A percentile compares a stretch with the other conserved stretches of the same genome.
Evolutionary conservation across 495 filamentous ascomycete species (phyloP).

Genomic region (Daldinia childiae): DNA sequence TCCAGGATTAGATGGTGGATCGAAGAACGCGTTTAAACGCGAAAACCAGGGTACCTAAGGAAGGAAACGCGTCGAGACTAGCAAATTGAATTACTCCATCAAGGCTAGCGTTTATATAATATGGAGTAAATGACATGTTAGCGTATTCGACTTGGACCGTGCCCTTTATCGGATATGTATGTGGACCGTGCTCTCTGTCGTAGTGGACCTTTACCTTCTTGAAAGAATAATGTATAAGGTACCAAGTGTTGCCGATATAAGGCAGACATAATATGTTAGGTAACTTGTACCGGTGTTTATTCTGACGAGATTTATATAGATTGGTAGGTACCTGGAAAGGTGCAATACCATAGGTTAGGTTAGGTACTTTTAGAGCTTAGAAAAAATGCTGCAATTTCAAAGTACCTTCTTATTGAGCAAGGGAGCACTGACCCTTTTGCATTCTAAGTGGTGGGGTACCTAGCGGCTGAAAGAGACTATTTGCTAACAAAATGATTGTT

Average conservation of each 20-base stretch:
- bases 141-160: neutral
- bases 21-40: constrained; percentile 37
- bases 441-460: neutral
- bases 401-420: neutral
- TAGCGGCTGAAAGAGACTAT: neutral
- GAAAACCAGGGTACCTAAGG: constrained; percentile 8
- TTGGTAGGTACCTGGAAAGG: no score
- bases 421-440: neutral
- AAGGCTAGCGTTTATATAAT: neutral
- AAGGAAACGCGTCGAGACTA: constrained; percentile 3
- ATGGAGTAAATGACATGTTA: neutral
- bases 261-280: no score
- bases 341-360: no score
- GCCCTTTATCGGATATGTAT: neutral
- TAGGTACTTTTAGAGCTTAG: no score
- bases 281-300: no score
- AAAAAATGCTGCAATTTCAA: no score
- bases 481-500: neutral
- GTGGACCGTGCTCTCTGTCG: neutral
- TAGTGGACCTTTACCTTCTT: no score
- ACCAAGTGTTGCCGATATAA: no score
- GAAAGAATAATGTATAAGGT: no score
- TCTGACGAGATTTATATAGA: no score
- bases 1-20: constrained; percentile 24
- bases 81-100: neutral